phyloP scores from a whole-genome alignment of 2,329 filamentous ascomycete species.

The Amesomyces nigricolor region DNA sequence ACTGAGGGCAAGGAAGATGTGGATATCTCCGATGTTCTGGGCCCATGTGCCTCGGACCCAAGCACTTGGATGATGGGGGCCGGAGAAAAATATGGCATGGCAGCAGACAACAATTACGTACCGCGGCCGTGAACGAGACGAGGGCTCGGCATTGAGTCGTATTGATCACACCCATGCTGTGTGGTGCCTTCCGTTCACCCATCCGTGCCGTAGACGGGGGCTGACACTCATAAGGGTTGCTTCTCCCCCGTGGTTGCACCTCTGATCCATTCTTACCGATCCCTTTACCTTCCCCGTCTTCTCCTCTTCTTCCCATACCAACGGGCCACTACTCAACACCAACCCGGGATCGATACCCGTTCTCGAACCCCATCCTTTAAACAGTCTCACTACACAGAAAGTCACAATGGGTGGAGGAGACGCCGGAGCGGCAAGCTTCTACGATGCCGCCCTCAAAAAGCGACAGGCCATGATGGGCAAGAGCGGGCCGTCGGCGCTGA shows the following conservation, averaged over 20 bases:
- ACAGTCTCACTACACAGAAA: neutral
- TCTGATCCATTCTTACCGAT: neutral
- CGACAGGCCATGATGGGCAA: conserved; percentile 50
- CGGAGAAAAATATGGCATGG: neutral
- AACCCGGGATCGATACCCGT: neutral
- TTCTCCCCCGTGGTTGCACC: conserved; percentile 2
- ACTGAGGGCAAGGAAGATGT: conserved; percentile 6
- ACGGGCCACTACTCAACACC: neutral
- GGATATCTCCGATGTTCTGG: conserved; percentile 4
- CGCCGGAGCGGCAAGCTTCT: conserved; percentile 32
- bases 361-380: neutral
- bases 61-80: conserved; percentile 16
- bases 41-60: conserved; percentile 15
- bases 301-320: neutral
- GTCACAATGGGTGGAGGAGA: conserved; percentile 38
- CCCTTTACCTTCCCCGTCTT: neutral
- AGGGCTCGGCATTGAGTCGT: neutral
- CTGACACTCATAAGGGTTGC: neutral
- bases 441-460: conserved; percentile 48
- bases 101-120: neutral
- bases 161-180: conserved; percentile 5
- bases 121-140: neutral
- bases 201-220: conserved; percentile 3
- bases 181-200: conserved; percentile 11
- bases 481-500: conserved; percentile 45